Evolutionary conservation across 495 filamentous ascomycete genomes (phyloP).

Genomic region (Alectoria sarmentosa): DNA sequence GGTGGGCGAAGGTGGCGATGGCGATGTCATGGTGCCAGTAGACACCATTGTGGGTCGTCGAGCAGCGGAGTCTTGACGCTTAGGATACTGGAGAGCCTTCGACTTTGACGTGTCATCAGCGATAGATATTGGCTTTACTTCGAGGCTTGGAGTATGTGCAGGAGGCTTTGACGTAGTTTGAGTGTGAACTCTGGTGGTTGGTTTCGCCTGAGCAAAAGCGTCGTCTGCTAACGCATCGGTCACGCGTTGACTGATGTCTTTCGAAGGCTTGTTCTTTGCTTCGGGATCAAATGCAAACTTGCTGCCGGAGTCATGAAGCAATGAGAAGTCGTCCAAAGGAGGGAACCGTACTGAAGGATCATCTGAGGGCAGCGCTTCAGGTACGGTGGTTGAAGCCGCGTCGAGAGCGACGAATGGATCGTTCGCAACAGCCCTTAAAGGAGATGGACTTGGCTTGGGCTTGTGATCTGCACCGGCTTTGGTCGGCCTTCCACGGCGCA

Average conservation of each 20-base stretch:
- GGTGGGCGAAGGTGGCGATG: conserved; percentile 52
- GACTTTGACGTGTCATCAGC: conserved; percentile 13
- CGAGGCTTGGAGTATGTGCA: conserved; percentile 16
- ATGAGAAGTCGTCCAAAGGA: conserved; percentile 84
- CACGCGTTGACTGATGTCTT: conserved; percentile 64
- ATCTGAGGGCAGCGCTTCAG: conserved; percentile 46
- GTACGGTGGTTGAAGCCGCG: conserved; percentile 43
- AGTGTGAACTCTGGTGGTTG: conserved; percentile 31
- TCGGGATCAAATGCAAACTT: conserved; percentile 81
- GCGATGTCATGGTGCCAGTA: conserved; percentile 86
- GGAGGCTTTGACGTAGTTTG: conserved; percentile 26
- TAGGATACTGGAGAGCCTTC: conserved; percentile 27
- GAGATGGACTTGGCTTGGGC: conserved; percentile 66
- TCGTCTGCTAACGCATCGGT: conserved; percentile 84
- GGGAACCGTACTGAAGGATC: conserved; percentile 84
- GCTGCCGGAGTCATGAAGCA: conserved; percentile 75
- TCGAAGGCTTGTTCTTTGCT: conserved; percentile 39
- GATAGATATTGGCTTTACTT: conserved; percentile 1
- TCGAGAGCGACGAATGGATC: conserved; percentile 92
- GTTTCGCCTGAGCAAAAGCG: conserved; percentile 57
- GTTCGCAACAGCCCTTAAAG: conserved; percentile 56
- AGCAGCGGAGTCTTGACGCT: conserved; percentile 46
- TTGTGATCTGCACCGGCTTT: conserved; percentile 39
- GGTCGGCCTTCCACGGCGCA: conserved; percentile 81
- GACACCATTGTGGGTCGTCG: conserved; percentile 73